These are phyloP conservation scores for Rosa lucieae DNA, from an alignment of 306 rosid species.

Conservation along the genomic window DNA sequence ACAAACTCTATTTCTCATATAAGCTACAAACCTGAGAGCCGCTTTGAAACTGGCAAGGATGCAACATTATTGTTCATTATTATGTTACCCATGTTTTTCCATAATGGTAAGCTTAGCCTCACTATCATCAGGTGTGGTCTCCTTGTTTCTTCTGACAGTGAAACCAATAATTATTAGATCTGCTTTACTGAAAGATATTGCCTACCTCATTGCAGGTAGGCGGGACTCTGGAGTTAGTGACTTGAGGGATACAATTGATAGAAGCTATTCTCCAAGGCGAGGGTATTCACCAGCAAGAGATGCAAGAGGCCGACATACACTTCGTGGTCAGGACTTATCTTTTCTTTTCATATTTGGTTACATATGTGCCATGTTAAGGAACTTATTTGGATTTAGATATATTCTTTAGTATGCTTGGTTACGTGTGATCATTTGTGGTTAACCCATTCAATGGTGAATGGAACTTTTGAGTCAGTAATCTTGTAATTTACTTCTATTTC, in stretches of 20 bases:
- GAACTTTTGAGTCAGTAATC: neutral
- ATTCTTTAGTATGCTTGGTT: neutral
- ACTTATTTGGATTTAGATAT: neutral
- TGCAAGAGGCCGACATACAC: constrained; percentile 51
- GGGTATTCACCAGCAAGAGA: constrained; percentile 67
- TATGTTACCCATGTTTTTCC: constrained; percentile 73
- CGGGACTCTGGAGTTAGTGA: constrained; percentile 62
- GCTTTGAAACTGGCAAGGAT: constrained; percentile 55
- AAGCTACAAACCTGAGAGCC: neutral
- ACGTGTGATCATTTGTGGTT: neutral
- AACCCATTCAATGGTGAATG: constrained; percentile 8
- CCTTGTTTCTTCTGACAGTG: constrained; percentile 17
- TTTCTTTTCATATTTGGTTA: constrained; percentile 13
- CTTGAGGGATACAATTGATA: constrained; percentile 80
- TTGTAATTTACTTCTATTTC: neutral
- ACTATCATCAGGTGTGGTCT: constrained; percentile 25
- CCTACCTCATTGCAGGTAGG: constrained; percentile 57
- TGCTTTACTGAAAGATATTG: constrained; percentile 26
- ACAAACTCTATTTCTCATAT: constrained; percentile 42
- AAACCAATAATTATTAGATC: constrained; percentile 21
- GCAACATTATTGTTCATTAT: constrained; percentile 62
- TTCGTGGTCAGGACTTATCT: constrained; percentile 52
- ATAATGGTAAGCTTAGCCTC: constrained; percentile 75
- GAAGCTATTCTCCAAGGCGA: constrained; percentile 60
- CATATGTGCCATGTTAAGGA: neutral